Evolutionary conservation across 805 yeast genomes (phyloP).

Genomic region (Yarrowia alimentaria): DNA sequence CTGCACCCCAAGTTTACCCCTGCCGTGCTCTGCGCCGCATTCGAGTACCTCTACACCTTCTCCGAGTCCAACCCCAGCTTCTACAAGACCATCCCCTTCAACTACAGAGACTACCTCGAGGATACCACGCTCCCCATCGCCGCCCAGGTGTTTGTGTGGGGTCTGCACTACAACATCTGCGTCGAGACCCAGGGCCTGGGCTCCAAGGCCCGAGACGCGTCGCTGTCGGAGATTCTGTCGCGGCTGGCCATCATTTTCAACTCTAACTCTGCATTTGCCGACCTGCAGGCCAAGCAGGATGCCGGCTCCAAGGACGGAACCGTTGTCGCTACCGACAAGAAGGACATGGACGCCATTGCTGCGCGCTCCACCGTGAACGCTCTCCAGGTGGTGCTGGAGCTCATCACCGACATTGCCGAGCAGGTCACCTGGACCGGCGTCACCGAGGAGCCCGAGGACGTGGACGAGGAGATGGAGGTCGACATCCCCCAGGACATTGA

Average conservation of each 20-base stretch:
- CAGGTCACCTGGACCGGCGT: conserved; percentile 41
- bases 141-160: conserved; percentile 36
- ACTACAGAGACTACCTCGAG: conserved; percentile 14
- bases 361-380: conserved; percentile 51
- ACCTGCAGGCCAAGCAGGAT: conserved; percentile 26
- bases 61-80: conserved; percentile 36
- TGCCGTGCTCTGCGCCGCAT: conserved; percentile 11
- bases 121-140: conserved; percentile 13
- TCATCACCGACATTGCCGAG: conserved; percentile 74
- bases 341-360: conserved; percentile 30
- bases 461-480: conserved; percentile 30
- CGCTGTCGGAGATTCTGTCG: conserved; percentile 29
- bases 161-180: conserved; percentile 35
- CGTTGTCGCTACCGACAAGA: conserved; percentile 32
- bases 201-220: conserved; percentile 27
- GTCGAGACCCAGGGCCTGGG: conserved; percentile 29
- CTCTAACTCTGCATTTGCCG: conserved; percentile 28
- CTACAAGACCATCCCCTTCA: conserved; percentile 28
- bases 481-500: conserved; percentile 27
- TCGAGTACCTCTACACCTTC: conserved; percentile 37
- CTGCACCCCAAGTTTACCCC: conserved; percentile 18
- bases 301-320: conserved; percentile 32
- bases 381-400: conserved; percentile 69
- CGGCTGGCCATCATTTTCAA: conserved; percentile 29
- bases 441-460: conserved; percentile 29